Percentiles rank a stretch among this genome's conserved stretches.
These are phyloP conservation scores for Tylopilus felleus DNA, from an alignment of 768 basidiomycete genomes.

Conservation along the genomic window DNA sequence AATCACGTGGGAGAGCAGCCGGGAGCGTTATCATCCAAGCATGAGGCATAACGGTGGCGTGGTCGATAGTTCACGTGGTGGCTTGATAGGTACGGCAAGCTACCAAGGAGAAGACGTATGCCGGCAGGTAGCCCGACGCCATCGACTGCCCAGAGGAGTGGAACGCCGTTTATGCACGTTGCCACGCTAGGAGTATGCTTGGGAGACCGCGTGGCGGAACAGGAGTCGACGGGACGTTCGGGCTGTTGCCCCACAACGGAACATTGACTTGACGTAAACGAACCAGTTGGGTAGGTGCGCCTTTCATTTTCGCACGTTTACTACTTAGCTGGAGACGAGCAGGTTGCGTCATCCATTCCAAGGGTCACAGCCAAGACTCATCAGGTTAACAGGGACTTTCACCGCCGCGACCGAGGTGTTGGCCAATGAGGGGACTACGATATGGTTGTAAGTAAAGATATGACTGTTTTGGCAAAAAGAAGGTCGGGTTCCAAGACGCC, in stretches of 20 bases:
- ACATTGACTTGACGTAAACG: conserved; percentile 1
- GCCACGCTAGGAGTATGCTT: conserved; percentile 5
- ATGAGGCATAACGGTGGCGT: conserved; percentile 10
- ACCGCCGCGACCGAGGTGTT: conserved; percentile 11
- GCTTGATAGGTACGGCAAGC: conserved; percentile 17
- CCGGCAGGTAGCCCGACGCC: conserved; percentile 15
- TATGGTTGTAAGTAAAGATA: conserved; percentile 8
- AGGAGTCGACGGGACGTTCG: conserved; percentile 3
- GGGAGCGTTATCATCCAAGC: background rate
- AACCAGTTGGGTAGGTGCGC: background rate
- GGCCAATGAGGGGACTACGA: conserved; percentile 19
- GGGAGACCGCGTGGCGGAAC: conserved; percentile 13
- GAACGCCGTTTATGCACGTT: conserved; percentile 12
- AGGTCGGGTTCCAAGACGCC: conserved; percentile 1
- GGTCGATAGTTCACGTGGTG: conserved; percentile 6
- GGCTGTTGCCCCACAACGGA: background rate
- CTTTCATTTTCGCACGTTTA: conserved; percentile 3
- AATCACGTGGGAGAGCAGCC: conserved; percentile 4
- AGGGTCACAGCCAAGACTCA: conserved; percentile 1
- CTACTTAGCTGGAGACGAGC: background rate
- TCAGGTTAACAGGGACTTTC: conserved; percentile 2
- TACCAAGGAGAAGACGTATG: background rate
- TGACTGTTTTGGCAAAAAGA: conserved; percentile 11
- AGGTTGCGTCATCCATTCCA: conserved; percentile 4
- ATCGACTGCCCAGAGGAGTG: conserved; percentile 10